phyloP scores from a whole-genome alignment of 2,329 filamentous ascomycete genomes.

The Botryotinia convoluta region DNA sequence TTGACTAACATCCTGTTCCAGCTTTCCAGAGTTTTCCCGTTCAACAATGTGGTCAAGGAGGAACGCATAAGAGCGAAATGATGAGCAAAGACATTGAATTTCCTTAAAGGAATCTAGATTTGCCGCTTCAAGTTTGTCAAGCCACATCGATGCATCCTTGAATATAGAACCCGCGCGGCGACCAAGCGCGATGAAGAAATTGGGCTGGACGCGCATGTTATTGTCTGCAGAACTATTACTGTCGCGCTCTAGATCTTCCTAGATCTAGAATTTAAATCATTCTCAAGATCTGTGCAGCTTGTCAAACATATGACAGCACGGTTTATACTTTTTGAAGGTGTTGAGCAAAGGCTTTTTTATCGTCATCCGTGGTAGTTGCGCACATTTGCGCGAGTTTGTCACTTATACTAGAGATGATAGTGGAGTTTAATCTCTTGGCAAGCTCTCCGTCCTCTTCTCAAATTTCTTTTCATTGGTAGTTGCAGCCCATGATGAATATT shows the following conservation, averaged over 20 bases:
- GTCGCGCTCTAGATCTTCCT: background rate
- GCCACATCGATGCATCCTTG: background rate
- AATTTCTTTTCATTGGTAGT: background rate
- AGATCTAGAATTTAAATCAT: too few species aligned
- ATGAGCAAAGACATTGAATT: background rate
- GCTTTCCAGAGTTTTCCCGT: background rate
- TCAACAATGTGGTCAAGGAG: background rate
- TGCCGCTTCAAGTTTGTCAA: background rate
- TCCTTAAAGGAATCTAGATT: background rate
- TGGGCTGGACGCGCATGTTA: background rate
- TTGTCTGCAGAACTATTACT: background rate
- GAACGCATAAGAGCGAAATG: background rate
- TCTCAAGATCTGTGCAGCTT: background rate
- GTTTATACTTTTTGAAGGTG: background rate
- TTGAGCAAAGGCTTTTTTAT: background rate
- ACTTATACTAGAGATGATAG: background rate
- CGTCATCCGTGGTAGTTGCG: background rate
- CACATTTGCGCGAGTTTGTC: slow-evolving; percentile 20
- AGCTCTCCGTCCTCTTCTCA: background rate
- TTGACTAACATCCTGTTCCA: background rate
- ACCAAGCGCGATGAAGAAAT: background rate
- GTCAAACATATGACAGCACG: background rate
- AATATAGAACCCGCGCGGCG: background rate
- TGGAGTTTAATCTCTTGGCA: slow-evolving; percentile 13
- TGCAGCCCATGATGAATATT: background rate